Evolutionary conservation across 2,329 filamentous ascomycete species (phyloP), one percentile per base, ranked within the genome.

Genomic region (Botryosphaeria dothidea): DNA sequence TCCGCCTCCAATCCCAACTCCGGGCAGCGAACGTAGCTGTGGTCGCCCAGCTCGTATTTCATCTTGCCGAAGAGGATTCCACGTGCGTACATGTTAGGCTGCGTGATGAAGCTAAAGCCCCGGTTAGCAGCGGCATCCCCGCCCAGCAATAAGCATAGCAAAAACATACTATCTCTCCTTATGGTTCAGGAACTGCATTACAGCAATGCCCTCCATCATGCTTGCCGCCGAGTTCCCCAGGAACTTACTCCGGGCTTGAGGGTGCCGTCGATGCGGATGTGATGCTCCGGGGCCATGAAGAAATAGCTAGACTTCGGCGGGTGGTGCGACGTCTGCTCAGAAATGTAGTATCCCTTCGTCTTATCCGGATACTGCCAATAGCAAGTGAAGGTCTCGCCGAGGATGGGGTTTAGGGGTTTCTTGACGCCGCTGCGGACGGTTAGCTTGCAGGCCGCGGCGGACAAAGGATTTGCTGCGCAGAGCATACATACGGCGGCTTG

Each of bases 241-340:
- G 74, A 99, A 99, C 74, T 90, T 96, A 80, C 93, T 97, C 71
- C 93, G 87, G 95, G 95, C 77, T 98, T 98, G 70, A 99, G 83
- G 3, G 92, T 96, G 21, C 95, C 95, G 73, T 99, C 95, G 72
- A 99, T 96, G 65, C 95, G 88, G 70, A 99, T 96, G 74, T 96
- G 83, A 74, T 98, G 92, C 63, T 96, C 89, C 2, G 95, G 95
- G 0, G 92, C 93, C 89, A 97, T 93, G 81, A 97, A 99, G 78
- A 99, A 99, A 82, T 99, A 99, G 79, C 93, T 97, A 52, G 94
- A 98, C 81, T 99, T 99, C 29, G 95, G 95, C 34, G 95, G 95
- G 75, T 99, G 95, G 77, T 99, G 95, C 29, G 93, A 98, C 1
- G 95, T 99, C 79, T 99, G 95, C 79, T 99, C 95, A 54, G 94